Evolutionary conservation across 1,284 basidiomycete genomes (phyloP).

Genomic region (Ceratobasidium sp.): DNA sequence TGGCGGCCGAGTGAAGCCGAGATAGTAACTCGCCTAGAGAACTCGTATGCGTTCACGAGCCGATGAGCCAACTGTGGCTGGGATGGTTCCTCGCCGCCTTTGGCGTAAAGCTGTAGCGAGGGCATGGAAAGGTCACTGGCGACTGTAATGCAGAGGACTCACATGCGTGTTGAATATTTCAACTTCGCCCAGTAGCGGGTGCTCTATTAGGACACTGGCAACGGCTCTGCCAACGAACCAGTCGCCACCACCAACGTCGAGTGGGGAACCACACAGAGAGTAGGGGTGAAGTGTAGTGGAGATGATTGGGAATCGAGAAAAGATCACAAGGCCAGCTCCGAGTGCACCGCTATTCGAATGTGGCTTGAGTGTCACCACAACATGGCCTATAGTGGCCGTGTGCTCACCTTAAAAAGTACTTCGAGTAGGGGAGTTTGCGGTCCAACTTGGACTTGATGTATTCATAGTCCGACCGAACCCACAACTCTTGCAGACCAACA

Average conservation of each 20-base stretch:
- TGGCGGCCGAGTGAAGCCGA: constrained; percentile 88
- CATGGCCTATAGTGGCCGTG: neutral
- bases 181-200: constrained; percentile 82
- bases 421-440: constrained; percentile 74
- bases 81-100: constrained; percentile 85
- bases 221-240: constrained; percentile 98
- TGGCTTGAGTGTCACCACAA: neutral
- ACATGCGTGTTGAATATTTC: constrained; percentile 97
- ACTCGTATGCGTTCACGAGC: constrained; percentile 95
- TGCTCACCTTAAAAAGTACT: constrained; percentile 92
- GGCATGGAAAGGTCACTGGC: constrained; percentile 5
- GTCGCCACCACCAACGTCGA: constrained; percentile 89
- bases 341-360: constrained; percentile 79
- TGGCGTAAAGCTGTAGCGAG: constrained; percentile 71
- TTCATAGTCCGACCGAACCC: constrained; percentile 91
- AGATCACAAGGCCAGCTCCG: constrained; percentile 91
- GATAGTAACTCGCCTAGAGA: constrained; percentile 81
- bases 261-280: constrained; percentile 88
- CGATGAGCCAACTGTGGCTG: constrained; percentile 86
- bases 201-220: constrained; percentile 79
- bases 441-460: constrained; percentile 72
- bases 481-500: constrained; percentile 93
- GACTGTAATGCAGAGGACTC: constrained; percentile 52
- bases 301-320: constrained; percentile 88
- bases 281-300: constrained; percentile 85